These are phyloP conservation scores for Aureobasidium musti DNA, from an alignment of 2,329 filamentous ascomycete species.

Conservation along the genomic window DNA sequence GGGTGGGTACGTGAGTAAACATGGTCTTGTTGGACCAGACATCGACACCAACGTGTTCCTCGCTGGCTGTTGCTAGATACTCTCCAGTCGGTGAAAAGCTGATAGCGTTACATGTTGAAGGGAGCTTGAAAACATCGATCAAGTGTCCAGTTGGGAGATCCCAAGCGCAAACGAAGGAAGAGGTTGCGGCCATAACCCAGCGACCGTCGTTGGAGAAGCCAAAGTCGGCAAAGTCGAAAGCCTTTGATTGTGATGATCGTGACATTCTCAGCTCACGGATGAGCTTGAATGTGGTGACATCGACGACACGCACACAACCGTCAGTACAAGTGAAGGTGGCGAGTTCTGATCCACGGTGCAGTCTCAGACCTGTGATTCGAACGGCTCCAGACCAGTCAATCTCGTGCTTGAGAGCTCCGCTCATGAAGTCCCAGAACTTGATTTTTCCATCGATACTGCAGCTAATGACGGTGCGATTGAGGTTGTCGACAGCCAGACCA, in stretches of 20 bases:
- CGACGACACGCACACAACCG: slow-evolving; percentile 81
- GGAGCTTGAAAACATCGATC: slow-evolving; percentile 84
- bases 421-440: slow-evolving; percentile 97
- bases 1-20: slow-evolving; percentile 84
- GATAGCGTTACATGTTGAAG: slow-evolving; percentile 76
- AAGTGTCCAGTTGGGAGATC: slow-evolving; percentile 94
- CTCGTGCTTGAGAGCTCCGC: slow-evolving; percentile 74
- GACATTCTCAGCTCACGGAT: slow-evolving; percentile 93
- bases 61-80: slow-evolving; percentile 85
- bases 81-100: slow-evolving; percentile 90
- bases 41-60: slow-evolving; percentile 81
- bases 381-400: slow-evolving; percentile 81
- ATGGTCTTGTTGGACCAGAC: slow-evolving; percentile 94
- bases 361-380: slow-evolving; percentile 72
- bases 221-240: slow-evolving; percentile 41
- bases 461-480: slow-evolving; percentile 83
- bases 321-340: slow-evolving; percentile 89
- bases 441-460: slow-evolving; percentile 88
- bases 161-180: slow-evolving; percentile 83
- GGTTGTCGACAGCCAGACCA: slow-evolving; percentile 81
- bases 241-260: slow-evolving; percentile 34
- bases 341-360: slow-evolving; percentile 80
- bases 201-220: slow-evolving; percentile 86
- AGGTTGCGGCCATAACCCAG: slow-evolving; percentile 87
- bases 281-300: slow-evolving; percentile 84